A percentile compares a stretch with the other conserved stretches of the same genome.
Evolutionary conservation across 2,329 filamentous ascomycete species (phyloP).

Genomic region (Pyricularia sp.): DNA sequence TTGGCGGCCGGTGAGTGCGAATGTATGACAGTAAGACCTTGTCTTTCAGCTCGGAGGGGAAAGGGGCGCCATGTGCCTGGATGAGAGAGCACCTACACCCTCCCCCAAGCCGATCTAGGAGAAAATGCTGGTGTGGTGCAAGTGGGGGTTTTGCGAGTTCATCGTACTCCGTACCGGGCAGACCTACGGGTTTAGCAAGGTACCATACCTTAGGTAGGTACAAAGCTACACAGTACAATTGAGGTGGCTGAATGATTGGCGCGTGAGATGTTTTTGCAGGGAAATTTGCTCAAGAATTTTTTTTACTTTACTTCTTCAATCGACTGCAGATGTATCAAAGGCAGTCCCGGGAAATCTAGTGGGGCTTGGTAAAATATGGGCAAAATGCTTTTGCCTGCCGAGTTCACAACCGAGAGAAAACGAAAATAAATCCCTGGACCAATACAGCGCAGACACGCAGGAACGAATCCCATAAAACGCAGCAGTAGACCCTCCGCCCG

Average conservation of each 20-base stretch:
- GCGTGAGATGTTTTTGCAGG: background rate
- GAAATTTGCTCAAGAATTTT: background rate
- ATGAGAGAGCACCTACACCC: background rate
- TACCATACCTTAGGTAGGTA: background rate
- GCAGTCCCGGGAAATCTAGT: background rate
- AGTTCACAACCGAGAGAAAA: background rate
- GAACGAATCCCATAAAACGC: background rate
- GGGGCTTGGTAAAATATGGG: background rate
- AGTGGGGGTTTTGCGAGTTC: background rate
- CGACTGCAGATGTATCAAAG: background rate
- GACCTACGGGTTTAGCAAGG: background rate
- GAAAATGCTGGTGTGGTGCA: background rate
- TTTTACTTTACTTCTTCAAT: background rate
- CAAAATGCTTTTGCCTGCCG: background rate
- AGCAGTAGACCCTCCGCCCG: background rate
- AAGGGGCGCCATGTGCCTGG: background rate
- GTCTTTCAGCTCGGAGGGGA: background rate
- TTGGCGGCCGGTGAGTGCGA: background rate
- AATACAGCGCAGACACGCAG: background rate
- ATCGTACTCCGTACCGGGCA: background rate
- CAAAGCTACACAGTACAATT: background rate
- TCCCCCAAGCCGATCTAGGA: background rate
- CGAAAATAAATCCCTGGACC: background rate
- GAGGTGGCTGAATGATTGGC: background rate
- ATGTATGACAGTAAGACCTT: background rate